Conservation (phyloP, 2,329 filamentous ascomycete species). For the Nigrograna mackinnonii region DNA sequence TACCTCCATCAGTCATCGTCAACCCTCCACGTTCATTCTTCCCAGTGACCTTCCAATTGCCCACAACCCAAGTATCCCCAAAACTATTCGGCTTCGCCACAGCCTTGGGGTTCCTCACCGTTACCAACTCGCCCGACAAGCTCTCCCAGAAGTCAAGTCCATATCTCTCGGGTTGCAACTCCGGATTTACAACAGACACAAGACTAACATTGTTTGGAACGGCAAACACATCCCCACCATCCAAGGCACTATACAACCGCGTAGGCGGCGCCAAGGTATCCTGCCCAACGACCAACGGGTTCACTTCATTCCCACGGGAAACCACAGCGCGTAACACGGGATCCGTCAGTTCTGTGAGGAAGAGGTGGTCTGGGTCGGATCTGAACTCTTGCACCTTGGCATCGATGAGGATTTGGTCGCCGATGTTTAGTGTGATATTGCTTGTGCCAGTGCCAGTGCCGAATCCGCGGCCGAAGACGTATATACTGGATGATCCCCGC, state of each 20-base stretch:
- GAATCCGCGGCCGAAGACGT: slow-evolving; percentile 62
- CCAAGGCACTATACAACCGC: slow-evolving; percentile 63
- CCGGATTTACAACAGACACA: slow-evolving; percentile 63
- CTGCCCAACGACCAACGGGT: slow-evolving; percentile 63
- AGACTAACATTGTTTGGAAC: slow-evolving; percentile 65
- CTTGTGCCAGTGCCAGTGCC: no score
- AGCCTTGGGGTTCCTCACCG: slow-evolving; percentile 59
- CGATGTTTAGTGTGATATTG: slow-evolving; percentile 63
- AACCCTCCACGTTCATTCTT: slow-evolving; percentile 66
- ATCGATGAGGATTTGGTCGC: slow-evolving; percentile 64
- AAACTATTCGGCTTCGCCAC: slow-evolving; percentile 65
- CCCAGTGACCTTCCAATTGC: slow-evolving; percentile 66
- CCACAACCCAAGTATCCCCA: slow-evolving; percentile 71
- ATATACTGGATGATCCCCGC: slow-evolving; percentile 67
- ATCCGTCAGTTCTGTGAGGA: slow-evolving; percentile 64
- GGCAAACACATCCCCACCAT: slow-evolving; percentile 67
- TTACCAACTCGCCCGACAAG: slow-evolving; percentile 69
- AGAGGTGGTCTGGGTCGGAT: slow-evolving; percentile 60
- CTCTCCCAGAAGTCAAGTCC: slow-evolving; percentile 78
- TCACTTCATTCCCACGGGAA: slow-evolving; percentile 58
- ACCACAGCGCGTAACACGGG: slow-evolving; percentile 59
- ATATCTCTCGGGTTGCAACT: slow-evolving; percentile 62
- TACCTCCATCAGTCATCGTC: slow-evolving; percentile 62
- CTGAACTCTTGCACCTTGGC: slow-evolving; percentile 65
- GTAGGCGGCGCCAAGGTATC: slow-evolving; percentile 63